Conservation (phyloP, 2,329 filamentous ascomycete genomes). For the Cercospora beticola region DNA sequence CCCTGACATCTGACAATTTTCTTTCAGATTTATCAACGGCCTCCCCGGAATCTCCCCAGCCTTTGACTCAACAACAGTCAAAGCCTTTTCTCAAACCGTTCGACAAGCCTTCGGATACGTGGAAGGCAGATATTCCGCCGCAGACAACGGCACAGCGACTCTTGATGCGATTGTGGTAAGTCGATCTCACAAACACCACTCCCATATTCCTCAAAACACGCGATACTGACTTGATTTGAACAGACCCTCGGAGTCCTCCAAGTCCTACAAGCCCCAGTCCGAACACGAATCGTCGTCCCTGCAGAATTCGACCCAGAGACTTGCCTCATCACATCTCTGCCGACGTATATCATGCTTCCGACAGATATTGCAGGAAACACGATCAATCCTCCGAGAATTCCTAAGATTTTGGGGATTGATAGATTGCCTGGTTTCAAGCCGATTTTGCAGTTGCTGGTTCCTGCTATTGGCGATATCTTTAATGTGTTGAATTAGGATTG, state of each 20-base stretch:
- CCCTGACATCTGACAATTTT: neutral
- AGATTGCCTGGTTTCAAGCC: neutral
- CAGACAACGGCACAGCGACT: constrained; percentile 6
- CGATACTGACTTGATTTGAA: too few relatives aligned
- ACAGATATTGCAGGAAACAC: constrained; percentile 7
- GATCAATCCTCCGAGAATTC: constrained; percentile 6
- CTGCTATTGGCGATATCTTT: constrained; percentile 5
- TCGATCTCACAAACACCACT: neutral
- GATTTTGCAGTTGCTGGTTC: constrained; percentile 5
- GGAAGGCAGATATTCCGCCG: neutral
- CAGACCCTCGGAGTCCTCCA: constrained; percentile 8
- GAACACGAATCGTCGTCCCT: constrained; percentile 9
- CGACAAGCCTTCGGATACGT: constrained; percentile 12
- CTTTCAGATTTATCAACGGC: constrained; percentile 10
- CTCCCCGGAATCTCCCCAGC: constrained; percentile 7
- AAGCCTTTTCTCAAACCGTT: constrained; percentile 6
- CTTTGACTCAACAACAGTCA: constrained; percentile 4
- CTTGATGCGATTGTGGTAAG: constrained; percentile 11
- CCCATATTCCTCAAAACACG: too few relatives aligned
- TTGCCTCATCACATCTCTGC: constrained; percentile 7
- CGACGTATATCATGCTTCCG: constrained; percentile 3
- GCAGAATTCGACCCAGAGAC: constrained; percentile 9
- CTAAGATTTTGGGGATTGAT: constrained; percentile 5
- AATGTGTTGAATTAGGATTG: neutral
- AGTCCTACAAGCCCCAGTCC: neutral